Evolutionary conservation across 2,329 filamentous ascomycete species (phyloP).

Genomic region (Exophiala mesophila): DNA sequence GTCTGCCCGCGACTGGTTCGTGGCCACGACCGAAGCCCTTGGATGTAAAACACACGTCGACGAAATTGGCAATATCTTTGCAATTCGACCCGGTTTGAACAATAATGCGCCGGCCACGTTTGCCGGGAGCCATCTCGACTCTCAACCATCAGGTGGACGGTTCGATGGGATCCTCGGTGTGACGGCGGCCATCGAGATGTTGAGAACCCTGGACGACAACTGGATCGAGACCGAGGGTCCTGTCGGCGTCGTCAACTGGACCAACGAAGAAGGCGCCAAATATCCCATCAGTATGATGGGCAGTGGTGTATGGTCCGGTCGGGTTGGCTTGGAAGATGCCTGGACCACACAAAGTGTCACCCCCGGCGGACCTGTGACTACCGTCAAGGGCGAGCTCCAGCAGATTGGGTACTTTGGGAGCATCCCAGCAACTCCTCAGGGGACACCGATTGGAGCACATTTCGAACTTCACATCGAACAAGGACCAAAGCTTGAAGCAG

Average conservation of each 20-base stretch:
- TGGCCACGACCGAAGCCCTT: constrained; percentile 55
- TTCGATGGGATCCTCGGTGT: constrained; percentile 76
- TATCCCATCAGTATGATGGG: constrained; percentile 71
- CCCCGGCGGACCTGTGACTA: constrained; percentile 34
- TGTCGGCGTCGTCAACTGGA: constrained; percentile 74
- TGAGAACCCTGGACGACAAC: constrained; percentile 63
- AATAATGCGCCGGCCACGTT: constrained; percentile 44
- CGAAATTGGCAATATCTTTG: constrained; percentile 76
- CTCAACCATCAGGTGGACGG: constrained; percentile 56
- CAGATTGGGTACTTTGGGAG: constrained; percentile 63
- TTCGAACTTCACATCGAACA: constrained; percentile 86
- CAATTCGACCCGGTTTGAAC: constrained; percentile 58
- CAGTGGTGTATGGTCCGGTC: constrained; percentile 70
- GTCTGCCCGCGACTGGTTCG: constrained; percentile 69
- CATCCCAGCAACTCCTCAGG: constrained; percentile 44
- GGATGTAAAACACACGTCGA: constrained; percentile 66
- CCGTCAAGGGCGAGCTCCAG: constrained; percentile 63
- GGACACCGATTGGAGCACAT: constrained; percentile 67
- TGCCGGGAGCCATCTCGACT: constrained; percentile 40
- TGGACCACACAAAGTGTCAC: constrained; percentile 58
- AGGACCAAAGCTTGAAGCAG: constrained; percentile 66
- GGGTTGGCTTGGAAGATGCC: constrained; percentile 57
- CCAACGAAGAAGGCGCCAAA: constrained; percentile 75
- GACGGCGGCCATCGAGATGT: constrained; percentile 66
- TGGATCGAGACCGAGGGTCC: constrained; percentile 64